Conservation (phyloP, 2,329 filamentous ascomycete genomes). For the Aureobasidium mangrovei region DNA sequence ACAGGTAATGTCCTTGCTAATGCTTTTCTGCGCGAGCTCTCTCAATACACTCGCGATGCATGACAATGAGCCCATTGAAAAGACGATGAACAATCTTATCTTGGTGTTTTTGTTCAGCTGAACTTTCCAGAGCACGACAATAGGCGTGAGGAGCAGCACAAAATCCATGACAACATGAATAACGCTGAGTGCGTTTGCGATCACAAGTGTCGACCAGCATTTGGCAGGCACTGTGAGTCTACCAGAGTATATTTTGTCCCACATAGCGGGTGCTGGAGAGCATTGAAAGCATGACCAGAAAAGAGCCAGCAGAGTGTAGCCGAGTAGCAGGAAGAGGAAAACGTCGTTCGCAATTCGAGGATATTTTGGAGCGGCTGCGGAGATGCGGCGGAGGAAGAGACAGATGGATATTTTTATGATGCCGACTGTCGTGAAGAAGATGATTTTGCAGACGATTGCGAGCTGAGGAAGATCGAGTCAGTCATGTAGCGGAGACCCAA, state of each 20-base stretch:
- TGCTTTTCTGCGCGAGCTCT: constrained; percentile 6
- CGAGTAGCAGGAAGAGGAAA: constrained; percentile 1
- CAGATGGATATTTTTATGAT: constrained; percentile 10
- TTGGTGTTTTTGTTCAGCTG: constrained; percentile 1
- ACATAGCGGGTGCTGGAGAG: not conserved
- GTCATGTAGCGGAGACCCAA: not conserved
- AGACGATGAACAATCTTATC: constrained; percentile 6
- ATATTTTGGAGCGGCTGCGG: not conserved
- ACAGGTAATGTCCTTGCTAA: constrained; percentile 9
- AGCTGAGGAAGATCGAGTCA: not conserved
- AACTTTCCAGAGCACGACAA: constrained; percentile 7
- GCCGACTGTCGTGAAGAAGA: constrained; percentile 10
- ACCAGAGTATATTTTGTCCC: constrained; percentile 9
- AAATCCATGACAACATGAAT: constrained; percentile 11
- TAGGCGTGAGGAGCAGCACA: constrained; percentile 4
- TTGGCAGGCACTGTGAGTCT: not conserved
- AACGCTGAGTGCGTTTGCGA: constrained; percentile 1
- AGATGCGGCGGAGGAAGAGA: constrained; percentile 9
- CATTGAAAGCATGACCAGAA: constrained; percentile 11
- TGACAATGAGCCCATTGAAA: not conserved
- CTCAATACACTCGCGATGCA: constrained; percentile 1
- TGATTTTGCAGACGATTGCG: constrained; percentile 6
- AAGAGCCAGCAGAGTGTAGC: constrained; percentile 1
- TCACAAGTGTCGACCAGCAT: constrained; percentile 5
- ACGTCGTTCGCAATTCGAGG: constrained; percentile 5